Evolutionary conservation across 805 yeast genomes (phyloP), one percentile per base, ranked within the genome.

Genomic region (Sungouiella blattae): DNA sequence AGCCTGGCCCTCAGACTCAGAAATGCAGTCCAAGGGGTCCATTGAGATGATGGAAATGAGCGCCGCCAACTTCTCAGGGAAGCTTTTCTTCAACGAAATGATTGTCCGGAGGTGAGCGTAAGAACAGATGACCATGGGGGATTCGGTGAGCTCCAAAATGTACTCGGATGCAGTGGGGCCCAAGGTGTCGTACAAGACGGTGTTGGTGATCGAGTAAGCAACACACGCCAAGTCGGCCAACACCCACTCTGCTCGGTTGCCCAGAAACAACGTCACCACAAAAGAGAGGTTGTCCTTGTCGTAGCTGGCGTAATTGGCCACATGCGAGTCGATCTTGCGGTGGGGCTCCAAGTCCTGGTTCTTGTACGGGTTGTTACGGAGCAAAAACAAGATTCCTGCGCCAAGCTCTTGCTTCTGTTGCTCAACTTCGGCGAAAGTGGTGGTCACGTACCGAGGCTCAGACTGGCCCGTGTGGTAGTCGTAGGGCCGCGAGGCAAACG

Each of bases 211-310:
- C 16, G 62, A 48, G 44, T 44, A 59, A 23, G 59, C 40, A 0
- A 58, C 31, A 39, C 68, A 61, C 22, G 87, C 88, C 48, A 83
- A 56, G 58, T 84, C 93, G 18, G 83, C 58, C 13, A 83, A 53
- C 21, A 71, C 67, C 93, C 93, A 84, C 57, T 83, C 86, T 6
- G 73, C 65, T 32, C 78, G 64, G 53, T 82, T 82, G 13, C 69
- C 64, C 16, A 83, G 71, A 53, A 75, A 74, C 13, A 82, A 48
- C 1, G 83, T 64, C 30, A 80, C 70, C 25, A 79, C 61, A 46
- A 78, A 80, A 4, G 65, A 52, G 16, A 41, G 38, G 25, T 44
- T 31, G 21, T 35, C 16, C 12, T 35, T 39, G 23, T 36, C 27
- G 37, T 45, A 51, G n/a, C 18, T 18, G 6, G 17, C 14, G 42